Evolutionary conservation across 495 filamentous ascomycete genomes (phyloP), one percentile per base, ranked within the genome.

Genomic region (Entonaema liquescens): DNA sequence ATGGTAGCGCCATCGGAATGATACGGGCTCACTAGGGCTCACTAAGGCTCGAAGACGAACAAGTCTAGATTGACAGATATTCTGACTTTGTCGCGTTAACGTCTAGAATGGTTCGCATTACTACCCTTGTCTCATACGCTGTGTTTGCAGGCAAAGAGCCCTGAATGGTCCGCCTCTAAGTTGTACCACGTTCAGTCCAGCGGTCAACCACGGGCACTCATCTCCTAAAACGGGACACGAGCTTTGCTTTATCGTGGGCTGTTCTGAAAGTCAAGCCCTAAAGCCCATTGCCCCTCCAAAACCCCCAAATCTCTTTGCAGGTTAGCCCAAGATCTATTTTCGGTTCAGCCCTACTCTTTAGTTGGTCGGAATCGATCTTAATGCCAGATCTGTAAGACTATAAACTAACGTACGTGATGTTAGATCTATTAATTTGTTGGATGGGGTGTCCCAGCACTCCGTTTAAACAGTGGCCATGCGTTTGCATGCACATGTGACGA

Each of bases 401-500:
- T n/a, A 61, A 65, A 40, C 28, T 52, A 23, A 52, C 50, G 2
- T 42, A 23, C 9, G 44, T 53, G 1, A 31, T 15, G 2, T 9
- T 2, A 31, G 60, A 35, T 42, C 17, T 55, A 28, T 15, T 54
- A 11, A 29, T 52, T 65, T 23, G 1, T 42, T 6, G 17, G 15
- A 40, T n/a, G 21, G 52, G 56, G 40, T 33, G 35, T 66, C 52
- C 35, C 33, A 52, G 15, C 13, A 36, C 8, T 55, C 38, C 52
- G 31, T 67, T 23, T 58, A 29, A 61, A 66, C 55, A 61, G 40
- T 60, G 26, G 50, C 59, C 62, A 65, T 61, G 70, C 68, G 75
- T 77, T 77, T 77, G 75, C 62, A 72, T 65, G 67, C 42, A 40
- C 28, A 60, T 74, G 68, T 54, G 31, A 59, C 56, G 40, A 44